phyloP scores from a whole-genome alignment of 2,329 filamentous ascomycete species.

The Diplodia corticola region DNA sequence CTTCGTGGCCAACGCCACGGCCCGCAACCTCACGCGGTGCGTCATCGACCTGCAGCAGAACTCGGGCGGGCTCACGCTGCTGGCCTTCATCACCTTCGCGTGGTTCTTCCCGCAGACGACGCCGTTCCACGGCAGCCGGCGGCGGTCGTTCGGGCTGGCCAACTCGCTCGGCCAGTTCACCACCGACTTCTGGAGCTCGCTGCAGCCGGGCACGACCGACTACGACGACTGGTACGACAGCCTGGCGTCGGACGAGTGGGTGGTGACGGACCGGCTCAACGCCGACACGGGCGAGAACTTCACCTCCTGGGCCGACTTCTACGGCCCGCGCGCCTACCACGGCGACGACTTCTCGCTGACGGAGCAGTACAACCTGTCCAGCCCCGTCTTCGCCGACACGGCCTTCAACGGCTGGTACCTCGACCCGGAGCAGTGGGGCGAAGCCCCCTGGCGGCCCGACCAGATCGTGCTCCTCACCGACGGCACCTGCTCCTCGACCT shows the following conservation, averaged over 20 bases:
- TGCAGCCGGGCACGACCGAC: conserved; percentile 18
- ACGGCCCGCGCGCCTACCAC: conserved; percentile 40
- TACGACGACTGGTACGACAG: conserved; percentile 28
- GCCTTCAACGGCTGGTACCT: conserved; percentile 1
- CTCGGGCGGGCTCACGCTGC: conserved; percentile 32
- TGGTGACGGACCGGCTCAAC: conserved; percentile 30
- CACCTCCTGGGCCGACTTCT: conserved; percentile 46
- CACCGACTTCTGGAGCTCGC: conserved; percentile 4
- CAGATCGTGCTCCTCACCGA: conserved; percentile 48
- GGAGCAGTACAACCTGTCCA: conserved; percentile 26
- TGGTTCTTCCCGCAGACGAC: conserved; percentile 29
- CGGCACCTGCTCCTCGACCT: conserved; percentile 58
- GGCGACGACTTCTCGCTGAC: conserved; percentile 42
- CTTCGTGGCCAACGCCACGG: conserved; percentile 49
- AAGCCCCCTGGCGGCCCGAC: conserved; percentile 37
- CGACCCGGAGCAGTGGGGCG: neutral
- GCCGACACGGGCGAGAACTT: conserved; percentile 38
- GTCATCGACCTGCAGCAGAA: conserved; percentile 56
- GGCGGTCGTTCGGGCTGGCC: conserved; percentile 29
- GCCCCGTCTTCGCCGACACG: conserved; percentile 13
- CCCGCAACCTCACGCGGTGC: conserved; percentile 54
- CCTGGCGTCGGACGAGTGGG: conserved; percentile 9
- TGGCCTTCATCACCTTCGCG: conserved; percentile 29
- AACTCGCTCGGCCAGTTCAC: conserved; percentile 27
- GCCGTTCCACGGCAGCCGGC: conserved; percentile 30